Evolutionary conservation across 2,329 filamentous ascomycete species (phyloP).

Genomic region (Aspergillus versicolor): DNA sequence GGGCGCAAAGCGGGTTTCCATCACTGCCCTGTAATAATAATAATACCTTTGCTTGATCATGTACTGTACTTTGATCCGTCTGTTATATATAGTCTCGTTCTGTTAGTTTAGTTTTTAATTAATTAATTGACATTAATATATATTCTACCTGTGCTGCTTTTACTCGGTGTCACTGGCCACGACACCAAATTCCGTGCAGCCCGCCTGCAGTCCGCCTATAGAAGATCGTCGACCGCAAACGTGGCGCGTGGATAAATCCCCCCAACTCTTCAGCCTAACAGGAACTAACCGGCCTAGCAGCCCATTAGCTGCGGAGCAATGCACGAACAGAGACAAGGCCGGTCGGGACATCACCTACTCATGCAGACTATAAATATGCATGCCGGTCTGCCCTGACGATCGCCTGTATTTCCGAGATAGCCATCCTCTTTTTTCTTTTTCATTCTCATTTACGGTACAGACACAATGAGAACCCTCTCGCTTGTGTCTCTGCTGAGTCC

Average conservation of each 20-base stretch:
- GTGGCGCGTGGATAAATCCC: neutral
- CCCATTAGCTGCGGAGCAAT: neutral
- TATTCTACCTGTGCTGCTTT: neutral
- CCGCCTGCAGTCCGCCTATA: neutral
- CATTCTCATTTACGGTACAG: neutral
- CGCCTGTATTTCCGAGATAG: too few species aligned
- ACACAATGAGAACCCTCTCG: neutral
- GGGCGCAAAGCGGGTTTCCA: slow-evolving; percentile 23
- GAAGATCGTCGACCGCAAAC: neutral
- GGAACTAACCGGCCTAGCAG: neutral
- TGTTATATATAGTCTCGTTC: neutral
- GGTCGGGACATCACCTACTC: too few species aligned
- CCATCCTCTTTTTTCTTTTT: too few species aligned
- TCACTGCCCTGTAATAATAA: slow-evolving; percentile 17
- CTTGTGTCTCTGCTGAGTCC: neutral
- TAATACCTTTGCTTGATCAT: too few species aligned
- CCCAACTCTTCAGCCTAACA: neutral
- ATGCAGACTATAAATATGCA: too few species aligned
- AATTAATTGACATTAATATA: neutral
- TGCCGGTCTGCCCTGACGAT: too few species aligned
- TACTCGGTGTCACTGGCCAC: neutral
- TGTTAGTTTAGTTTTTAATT: neutral
- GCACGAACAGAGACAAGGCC: too few species aligned
- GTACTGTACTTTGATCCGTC: too few species aligned
- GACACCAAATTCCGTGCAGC: too few species aligned